Evolutionary conservation across 2,329 filamentous ascomycete species (phyloP).

Genomic region (Diplocarpon mali): DNA sequence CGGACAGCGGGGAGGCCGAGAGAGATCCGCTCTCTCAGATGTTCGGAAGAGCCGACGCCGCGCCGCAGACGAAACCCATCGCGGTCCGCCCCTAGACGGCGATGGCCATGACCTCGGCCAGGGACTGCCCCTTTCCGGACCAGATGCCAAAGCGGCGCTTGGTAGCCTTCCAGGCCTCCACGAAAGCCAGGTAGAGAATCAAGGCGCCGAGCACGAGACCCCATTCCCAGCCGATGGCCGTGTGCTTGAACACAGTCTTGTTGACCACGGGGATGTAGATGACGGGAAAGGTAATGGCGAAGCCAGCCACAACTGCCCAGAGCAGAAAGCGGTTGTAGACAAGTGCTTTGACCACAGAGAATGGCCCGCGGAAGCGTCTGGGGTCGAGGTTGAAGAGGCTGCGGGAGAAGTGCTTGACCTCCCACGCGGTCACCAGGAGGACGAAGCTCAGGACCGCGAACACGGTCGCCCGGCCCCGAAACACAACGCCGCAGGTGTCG

Average conservation of each 20-base stretch:
- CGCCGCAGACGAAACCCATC: neutral
- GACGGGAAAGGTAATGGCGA: constrained; percentile 48
- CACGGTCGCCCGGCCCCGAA: constrained; percentile 54
- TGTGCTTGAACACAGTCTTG: constrained; percentile 56
- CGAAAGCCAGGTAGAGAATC: constrained; percentile 47
- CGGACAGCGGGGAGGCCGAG: neutral
- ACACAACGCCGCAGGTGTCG: constrained; percentile 43
- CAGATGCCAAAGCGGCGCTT: constrained; percentile 37
- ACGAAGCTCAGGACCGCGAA: constrained; percentile 61
- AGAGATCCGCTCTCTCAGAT: neutral
- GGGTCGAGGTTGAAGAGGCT: constrained; percentile 59
- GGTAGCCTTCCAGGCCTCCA: constrained; percentile 59
- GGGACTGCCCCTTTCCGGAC: constrained; percentile 4
- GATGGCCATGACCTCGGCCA: neutral
- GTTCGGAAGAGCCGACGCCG: neutral
- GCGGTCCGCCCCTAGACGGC: too few species aligned
- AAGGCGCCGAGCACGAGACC: constrained; percentile 51
- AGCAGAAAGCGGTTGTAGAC: constrained; percentile 60
- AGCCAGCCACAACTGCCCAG: constrained; percentile 50
- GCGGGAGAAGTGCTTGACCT: constrained; percentile 60
- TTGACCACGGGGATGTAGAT: constrained; percentile 61
- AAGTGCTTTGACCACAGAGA: constrained; percentile 47
- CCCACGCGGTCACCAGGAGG: constrained; percentile 59
- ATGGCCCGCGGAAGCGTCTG: constrained; percentile 36
- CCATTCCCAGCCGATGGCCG: constrained; percentile 62